These are phyloP conservation scores for Melaleuca quinquenervia DNA, from an alignment of 345 rosid genomes.

Conservation along the genomic window DNA sequence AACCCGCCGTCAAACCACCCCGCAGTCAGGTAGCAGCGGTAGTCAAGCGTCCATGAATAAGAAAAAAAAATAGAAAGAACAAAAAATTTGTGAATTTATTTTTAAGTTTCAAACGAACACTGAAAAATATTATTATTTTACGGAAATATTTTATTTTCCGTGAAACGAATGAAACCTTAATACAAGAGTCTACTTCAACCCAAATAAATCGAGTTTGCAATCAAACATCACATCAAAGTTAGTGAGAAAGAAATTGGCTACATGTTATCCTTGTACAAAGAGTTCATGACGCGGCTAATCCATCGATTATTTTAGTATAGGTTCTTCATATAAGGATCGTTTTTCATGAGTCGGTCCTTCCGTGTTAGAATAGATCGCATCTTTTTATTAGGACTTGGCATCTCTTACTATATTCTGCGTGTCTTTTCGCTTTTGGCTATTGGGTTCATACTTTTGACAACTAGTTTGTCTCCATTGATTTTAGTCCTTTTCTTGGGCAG, in stretches of 20 bases:
- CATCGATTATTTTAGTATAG: not conserved
- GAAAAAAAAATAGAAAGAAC: too few species aligned
- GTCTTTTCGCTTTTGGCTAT: not conserved
- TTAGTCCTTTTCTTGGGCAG: not conserved
- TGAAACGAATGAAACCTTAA: too few species aligned
- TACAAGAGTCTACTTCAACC: not conserved
- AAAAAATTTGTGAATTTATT: too few species aligned
- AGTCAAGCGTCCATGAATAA: too few species aligned
- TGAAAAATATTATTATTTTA: too few species aligned
- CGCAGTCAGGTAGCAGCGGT: too few species aligned
- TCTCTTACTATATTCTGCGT: not conserved
- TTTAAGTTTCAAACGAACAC: too few species aligned
- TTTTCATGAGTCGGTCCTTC: not conserved
- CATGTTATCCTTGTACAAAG: not conserved
- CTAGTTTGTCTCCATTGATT: not conserved
- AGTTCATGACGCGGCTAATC: not conserved
- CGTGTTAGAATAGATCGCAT: not conserved
- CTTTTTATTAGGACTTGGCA: not conserved
- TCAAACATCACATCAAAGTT: not conserved
- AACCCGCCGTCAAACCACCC: too few species aligned
- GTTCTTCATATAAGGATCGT: not conserved
- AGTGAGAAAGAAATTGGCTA: not conserved
- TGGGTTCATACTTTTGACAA: not conserved
- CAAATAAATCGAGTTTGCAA: not conserved
- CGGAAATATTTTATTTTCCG: too few species aligned